These are phyloP conservation scores for Agrocybe praecox DNA, from an alignment of 768 basidiomycete genomes.

Conservation along the genomic window DNA sequence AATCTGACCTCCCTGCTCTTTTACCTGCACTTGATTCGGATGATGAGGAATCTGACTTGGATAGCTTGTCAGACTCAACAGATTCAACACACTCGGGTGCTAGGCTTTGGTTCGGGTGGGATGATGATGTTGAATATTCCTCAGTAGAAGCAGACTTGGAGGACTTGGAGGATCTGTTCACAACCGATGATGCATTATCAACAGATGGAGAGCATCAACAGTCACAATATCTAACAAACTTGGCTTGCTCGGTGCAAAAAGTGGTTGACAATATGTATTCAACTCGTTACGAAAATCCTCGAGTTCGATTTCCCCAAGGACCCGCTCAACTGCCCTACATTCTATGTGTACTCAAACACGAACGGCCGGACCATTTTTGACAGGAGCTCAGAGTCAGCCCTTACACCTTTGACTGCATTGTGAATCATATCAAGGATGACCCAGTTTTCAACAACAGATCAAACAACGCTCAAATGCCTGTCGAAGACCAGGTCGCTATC, in stretches of 20 bases:
- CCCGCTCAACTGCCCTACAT: neutral
- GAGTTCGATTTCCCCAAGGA: neutral
- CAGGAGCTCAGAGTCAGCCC: conserved; percentile 30
- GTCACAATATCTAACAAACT: neutral
- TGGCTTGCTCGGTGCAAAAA: neutral
- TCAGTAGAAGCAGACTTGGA: too few relatives aligned
- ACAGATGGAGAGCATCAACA: neutral
- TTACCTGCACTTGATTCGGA: neutral
- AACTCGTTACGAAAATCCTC: neutral
- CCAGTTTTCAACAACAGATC: conserved; percentile 9
- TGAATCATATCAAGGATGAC: conserved; percentile 9
- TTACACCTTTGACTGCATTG: conserved; percentile 34
- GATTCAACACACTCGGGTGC: too few relatives aligned
- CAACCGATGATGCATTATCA: neutral
- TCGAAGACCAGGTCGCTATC: conserved; percentile 34
- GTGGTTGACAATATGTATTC: neutral
- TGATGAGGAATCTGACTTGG: neutral
- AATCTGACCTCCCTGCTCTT: neutral
- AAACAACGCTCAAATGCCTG: conserved; percentile 10
- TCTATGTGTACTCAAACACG: neutral
- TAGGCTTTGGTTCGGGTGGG: too few relatives aligned
- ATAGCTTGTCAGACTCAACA: too few relatives aligned
- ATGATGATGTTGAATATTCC: too few relatives aligned
- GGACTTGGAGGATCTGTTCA: too few relatives aligned
- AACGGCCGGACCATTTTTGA: conserved; percentile 26